Percentiles rank a stretch among this genome's conserved stretches.
Conservation (phyloP, 139 green algal genomes). For the Desmodesmus armatus region DNA sequence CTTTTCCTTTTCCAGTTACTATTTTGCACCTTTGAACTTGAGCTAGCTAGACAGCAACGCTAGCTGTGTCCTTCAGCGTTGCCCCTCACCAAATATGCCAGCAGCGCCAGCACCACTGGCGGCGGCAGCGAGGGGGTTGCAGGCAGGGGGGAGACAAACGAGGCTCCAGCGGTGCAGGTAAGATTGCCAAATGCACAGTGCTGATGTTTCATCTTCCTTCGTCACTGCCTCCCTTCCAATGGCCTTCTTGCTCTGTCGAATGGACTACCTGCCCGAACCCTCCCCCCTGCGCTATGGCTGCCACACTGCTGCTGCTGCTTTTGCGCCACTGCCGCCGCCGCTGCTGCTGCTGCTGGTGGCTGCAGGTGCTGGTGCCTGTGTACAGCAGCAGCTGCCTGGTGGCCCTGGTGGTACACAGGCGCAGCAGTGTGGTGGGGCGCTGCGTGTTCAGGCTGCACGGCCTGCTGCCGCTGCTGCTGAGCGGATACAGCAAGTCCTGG, state of each 20-base stretch:
- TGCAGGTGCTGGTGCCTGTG: constrained; percentile 42
- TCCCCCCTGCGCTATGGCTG: not conserved
- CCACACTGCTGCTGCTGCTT: not conserved
- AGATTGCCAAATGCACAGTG: no score
- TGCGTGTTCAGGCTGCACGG: constrained; percentile 36
- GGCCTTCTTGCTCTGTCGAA: no score
- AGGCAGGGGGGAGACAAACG: not conserved
- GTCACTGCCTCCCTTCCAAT: no score
- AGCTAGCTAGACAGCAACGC: no score
- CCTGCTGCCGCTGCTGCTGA: constrained; percentile 42
- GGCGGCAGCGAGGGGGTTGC: not conserved
- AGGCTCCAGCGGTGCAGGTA: no score
- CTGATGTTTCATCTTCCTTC: no score
- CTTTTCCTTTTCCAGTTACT: no score
- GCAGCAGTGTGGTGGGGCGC: constrained; percentile 9
- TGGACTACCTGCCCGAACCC: no score
- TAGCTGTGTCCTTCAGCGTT: not conserved
- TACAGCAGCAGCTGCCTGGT: constrained; percentile 22
- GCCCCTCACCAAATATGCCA: constrained; percentile 1
- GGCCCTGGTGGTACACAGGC: constrained; percentile 22
- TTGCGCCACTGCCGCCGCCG: not conserved
- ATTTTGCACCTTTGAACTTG: no score
- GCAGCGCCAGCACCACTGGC: not conserved
- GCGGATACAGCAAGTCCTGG: constrained; percentile 19
- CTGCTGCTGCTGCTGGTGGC: not conserved